Evolutionary conservation across 345 rosid species (phyloP).

Genomic region (Chamaenerion angustifolium): DNA sequence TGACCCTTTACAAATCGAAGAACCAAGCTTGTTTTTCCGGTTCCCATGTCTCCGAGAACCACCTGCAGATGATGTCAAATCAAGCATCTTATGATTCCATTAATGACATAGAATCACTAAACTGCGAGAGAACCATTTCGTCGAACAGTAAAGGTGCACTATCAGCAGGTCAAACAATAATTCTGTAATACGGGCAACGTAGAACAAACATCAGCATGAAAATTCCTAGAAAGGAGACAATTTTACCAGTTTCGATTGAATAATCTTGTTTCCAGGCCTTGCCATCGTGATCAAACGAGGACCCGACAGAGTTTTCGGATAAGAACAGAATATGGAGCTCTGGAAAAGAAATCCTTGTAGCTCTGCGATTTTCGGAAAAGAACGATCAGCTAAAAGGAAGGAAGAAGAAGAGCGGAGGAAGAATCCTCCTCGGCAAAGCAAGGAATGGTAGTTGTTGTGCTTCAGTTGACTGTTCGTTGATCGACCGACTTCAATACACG

Average conservation of each 20-base stretch:
- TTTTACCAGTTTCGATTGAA: constrained; percentile 76
- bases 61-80: constrained; percentile 6
- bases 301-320: not conserved
- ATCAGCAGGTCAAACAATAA: not conserved
- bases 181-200: not conserved
- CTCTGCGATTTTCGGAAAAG: not conserved
- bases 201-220: not conserved
- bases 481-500: too few species aligned
- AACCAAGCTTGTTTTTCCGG: constrained; percentile 16
- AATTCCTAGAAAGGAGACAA: constrained; percentile 7
- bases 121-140: not conserved
- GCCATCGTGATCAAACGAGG: constrained; percentile 5
- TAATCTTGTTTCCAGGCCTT: constrained; percentile 42
- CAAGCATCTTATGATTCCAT: not conserved
- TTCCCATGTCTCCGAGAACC: constrained; percentile 19
- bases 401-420: not conserved
- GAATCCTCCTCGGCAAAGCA: not conserved
- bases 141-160: too few species aligned
- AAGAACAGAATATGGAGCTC: not conserved
- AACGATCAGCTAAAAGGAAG: constrained; percentile 1
- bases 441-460: not conserved
- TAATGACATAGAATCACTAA: not conserved
- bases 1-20: constrained; percentile 16
- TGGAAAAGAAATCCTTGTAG: not conserved
- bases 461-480: too few species aligned